Evolutionary conservation across 495 filamentous ascomycete species (phyloP).

Genomic region (Xylaria cubensis): DNA sequence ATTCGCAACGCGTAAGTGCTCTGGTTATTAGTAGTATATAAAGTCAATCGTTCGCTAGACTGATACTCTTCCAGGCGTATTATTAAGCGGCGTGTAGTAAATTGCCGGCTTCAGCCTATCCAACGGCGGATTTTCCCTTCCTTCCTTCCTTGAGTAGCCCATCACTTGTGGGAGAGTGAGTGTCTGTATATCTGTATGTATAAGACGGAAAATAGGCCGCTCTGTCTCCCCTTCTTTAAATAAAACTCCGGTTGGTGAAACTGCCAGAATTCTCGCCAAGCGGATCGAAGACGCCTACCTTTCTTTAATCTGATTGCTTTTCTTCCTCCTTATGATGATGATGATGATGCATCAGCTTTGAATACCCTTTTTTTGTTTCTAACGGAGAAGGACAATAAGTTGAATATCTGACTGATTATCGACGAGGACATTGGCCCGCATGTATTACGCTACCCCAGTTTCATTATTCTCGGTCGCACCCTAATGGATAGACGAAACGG

Average conservation of each 20-base stretch:
- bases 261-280: neutral
- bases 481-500: slow-evolving; percentile 5
- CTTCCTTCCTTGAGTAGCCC: neutral
- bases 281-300: neutral
- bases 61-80: neutral
- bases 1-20: neutral
- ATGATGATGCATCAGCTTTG: slow-evolving; percentile 1
- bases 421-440: neutral
- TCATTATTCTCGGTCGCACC: neutral
- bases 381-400: neutral
- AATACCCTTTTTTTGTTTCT: neutral
- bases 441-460: neutral
- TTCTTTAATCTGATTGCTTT: neutral
- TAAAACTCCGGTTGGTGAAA: slow-evolving; percentile 5
- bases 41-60: slow-evolving; percentile 11
- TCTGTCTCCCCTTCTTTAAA: neutral
- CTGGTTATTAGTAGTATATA: slow-evolving; percentile 18
- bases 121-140: neutral
- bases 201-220: neutral
- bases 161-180: neutral
- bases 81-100: slow-evolving; percentile 7
- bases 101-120: neutral
- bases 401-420: neutral
- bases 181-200: neutral
- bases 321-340: neutral